Conservation (phyloP, 495 filamentous ascomycete species). For the Penicillium desertorum region DNA sequence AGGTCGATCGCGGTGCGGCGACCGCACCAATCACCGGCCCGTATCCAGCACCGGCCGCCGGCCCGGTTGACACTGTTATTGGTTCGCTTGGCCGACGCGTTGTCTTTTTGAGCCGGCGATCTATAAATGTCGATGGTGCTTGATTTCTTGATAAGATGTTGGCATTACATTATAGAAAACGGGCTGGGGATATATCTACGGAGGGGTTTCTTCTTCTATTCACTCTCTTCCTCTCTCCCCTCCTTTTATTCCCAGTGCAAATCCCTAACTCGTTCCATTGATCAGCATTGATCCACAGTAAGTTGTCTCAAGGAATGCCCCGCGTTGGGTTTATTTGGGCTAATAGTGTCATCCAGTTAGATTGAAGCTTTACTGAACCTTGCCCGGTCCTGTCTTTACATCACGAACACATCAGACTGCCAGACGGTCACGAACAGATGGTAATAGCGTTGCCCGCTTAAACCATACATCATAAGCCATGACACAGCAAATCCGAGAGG, state of each 20-base stretch:
- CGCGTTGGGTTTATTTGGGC: constrained; percentile 24
- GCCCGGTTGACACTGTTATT: constrained; percentile 28
- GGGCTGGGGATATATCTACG: constrained; percentile 4
- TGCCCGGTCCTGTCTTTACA: background rate
- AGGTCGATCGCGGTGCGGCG: constrained; percentile 21
- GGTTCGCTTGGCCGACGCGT: constrained; percentile 22
- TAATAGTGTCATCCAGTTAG: constrained; percentile 16
- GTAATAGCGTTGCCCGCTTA: constrained; percentile 13
- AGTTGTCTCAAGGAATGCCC: constrained; percentile 26
- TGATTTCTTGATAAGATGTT: constrained; percentile 25
- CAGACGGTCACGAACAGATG: constrained; percentile 6
- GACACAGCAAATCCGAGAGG: constrained; percentile 28
- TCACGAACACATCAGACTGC: constrained; percentile 6
- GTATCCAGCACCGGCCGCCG: constrained; percentile 26
- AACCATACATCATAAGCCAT: constrained; percentile 16
- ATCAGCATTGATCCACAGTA: constrained; percentile 24
- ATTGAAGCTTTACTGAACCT: background rate
- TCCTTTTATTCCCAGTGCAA: constrained; percentile 5
- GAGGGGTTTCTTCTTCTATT: constrained; percentile 4
- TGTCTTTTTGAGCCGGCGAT: constrained; percentile 19
- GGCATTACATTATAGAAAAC: constrained; percentile 20
- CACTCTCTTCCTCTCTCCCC: constrained; percentile 3
- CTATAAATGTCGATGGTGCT: constrained; percentile 22
- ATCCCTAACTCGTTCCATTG: constrained; percentile 8
- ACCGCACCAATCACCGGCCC: constrained; percentile 20